Base-by-base conservation (phyloP, 1,284 basidiomycete genomes). In the Psilocybe mexicana region DNA sequence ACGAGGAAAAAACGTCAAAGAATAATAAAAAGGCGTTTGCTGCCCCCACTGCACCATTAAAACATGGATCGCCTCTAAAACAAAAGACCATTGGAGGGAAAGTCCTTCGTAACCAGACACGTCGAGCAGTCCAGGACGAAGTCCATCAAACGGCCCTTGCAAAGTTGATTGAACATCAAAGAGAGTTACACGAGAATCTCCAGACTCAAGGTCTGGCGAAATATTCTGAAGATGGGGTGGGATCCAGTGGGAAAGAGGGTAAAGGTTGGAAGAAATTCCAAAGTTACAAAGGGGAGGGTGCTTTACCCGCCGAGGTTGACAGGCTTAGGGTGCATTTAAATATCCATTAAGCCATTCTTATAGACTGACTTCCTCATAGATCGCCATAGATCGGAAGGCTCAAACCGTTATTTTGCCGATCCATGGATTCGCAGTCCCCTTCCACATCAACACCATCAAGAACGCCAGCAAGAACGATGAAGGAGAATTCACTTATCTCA, bases 381-480 rank as follows among this genome's bases (percentile, higher is more conserved):
- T 99, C 63, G 85, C 85, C 63, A 90, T 99, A 33, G 97, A 99
- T 70, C 87, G 92, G 65, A 93, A 94, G 68, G 86, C 92, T 12
- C 88, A 93, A 64, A 93, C 95, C 0, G 88, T 99, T 55, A 83
- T 99, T 47, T 74, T 99, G 1, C 97, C 97, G 10, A 88, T 99
- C 65, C 88, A 98, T 68, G 96, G 96, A 2, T 98, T 91, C 65
- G 93, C 94, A 0, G 95, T 98, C 0, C 96, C 97, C 0, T 98
- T 98, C 80, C 97, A 99, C 71, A 96, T 99, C 75, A 97, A 97
- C 69, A 96, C 95, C 1, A 93, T 99, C 64, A 99, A 99, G 76
- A 99, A 98, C 70, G 92, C 92, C 36, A 95, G 92, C 79, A 99
- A 99, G 79, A 96, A 88, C 64, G 96, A 99, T 64, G 97, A 99